Evolutionary conservation across 1,139 yeast species (phyloP).

Genomic region (Yamadazyma blattariae): DNA sequence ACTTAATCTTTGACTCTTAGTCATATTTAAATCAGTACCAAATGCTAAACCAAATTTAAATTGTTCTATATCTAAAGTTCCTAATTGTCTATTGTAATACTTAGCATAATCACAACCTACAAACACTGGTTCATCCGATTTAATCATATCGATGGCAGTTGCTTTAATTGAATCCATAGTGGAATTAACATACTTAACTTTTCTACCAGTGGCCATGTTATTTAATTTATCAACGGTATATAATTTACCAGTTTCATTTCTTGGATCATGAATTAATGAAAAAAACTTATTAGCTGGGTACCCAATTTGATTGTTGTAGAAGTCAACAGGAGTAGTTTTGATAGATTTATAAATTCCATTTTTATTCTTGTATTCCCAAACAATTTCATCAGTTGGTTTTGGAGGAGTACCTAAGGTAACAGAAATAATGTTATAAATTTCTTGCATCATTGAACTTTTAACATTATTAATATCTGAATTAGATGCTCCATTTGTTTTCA

Average conservation of each 20-base stretch:
- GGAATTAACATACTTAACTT: constrained; percentile 67
- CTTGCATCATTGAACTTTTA: constrained; percentile 53
- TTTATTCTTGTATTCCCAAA: constrained; percentile 75
- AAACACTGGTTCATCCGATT: constrained; percentile 72
- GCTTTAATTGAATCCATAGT: constrained; percentile 55
- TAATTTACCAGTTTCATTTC: constrained; percentile 61
- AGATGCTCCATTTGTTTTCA: constrained; percentile 27
- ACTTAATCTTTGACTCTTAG: constrained; percentile 53
- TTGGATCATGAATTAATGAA: constrained; percentile 76
- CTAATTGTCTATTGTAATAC: constrained; percentile 54
- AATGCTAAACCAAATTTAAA: constrained; percentile 70
- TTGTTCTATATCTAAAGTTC: constrained; percentile 67
- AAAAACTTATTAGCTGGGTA: constrained; percentile 54
- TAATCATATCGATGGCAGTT: constrained; percentile 63
- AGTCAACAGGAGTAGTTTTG: constrained; percentile 60
- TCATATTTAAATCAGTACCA: constrained; percentile 45
- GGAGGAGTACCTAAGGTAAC: constrained; percentile 79
- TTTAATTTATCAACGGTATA: constrained; percentile 72
- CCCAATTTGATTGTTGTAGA: constrained; percentile 53
- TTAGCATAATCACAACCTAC: constrained; percentile 88
- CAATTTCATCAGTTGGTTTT: constrained; percentile 59
- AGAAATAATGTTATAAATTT: constrained; percentile 60
- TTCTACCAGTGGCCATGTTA: constrained; percentile 65
- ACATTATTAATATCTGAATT: constrained; percentile 21
- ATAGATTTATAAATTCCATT: constrained; percentile 57